phyloP scores from a whole-genome alignment of 345 rosid species.

The Lumnitzera racemosa region DNA sequence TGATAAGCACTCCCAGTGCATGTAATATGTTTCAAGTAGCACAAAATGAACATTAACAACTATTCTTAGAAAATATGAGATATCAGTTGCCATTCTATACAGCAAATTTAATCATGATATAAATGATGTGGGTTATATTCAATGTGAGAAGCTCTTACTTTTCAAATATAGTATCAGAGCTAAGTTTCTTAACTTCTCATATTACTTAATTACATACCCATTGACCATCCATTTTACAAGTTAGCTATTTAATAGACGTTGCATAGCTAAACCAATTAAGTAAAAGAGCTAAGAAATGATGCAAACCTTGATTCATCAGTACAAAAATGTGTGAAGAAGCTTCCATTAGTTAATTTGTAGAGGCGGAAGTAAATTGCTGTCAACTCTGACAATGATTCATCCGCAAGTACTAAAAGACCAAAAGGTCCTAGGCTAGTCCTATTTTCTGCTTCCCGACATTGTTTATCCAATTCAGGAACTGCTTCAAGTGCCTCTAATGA shows the following conservation, averaged over 20 bases:
- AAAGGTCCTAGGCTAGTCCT: conserved; percentile 74
- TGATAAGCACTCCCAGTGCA: no score
- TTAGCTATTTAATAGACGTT: no score
- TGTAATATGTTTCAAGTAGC: no score
- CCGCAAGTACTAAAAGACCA: conserved; percentile 63
- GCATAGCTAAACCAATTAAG: no score
- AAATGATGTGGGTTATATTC: no score
- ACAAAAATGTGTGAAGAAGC: conserved; percentile 49
- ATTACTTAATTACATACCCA: no score
- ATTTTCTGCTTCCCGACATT: conserved; percentile 33
- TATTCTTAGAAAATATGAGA: background rate
- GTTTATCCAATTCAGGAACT: background rate
- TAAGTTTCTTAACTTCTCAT: no score
- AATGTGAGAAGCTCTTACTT: no score
- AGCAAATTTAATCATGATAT: no score
- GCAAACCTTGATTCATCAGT: conserved; percentile 66
- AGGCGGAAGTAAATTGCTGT: conserved; percentile 68
- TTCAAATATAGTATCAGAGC: background rate
- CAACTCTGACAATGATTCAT: conserved; percentile 57
- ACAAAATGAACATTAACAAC: no score
- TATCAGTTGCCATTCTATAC: background rate
- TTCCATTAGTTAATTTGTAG: conserved; percentile 22
- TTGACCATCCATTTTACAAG: no score
- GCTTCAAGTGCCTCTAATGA: conserved; percentile 9
- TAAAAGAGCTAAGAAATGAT: background rate